Evolutionary conservation across 257 asterid genomes (phyloP).

Genomic region (Cynanchum wilfordii): DNA sequence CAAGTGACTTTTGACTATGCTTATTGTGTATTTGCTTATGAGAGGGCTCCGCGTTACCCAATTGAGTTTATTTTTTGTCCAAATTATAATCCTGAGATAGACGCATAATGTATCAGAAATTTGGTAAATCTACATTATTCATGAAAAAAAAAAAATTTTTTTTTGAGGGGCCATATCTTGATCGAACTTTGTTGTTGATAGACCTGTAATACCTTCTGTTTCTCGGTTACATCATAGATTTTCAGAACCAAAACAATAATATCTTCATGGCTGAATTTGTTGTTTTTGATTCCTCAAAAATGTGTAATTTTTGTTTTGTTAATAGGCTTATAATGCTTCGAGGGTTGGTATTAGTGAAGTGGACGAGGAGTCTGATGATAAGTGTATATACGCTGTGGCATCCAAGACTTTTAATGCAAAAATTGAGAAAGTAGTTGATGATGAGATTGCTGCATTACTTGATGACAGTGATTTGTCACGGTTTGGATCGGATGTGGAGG

Average conservation of each 20-base stretch:
- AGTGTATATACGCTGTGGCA: slow-evolving; percentile 46
- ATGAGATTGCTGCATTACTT: slow-evolving; percentile 74
- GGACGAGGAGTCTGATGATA: slow-evolving; percentile 45
- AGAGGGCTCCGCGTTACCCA: background rate
- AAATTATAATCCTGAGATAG: background rate
- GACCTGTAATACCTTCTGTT: slow-evolving; percentile 71
- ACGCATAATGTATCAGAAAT: background rate
- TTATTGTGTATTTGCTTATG: background rate
- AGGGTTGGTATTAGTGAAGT: slow-evolving; percentile 48
- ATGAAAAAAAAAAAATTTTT: no score
- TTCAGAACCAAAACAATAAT: background rate
- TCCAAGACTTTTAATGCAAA: slow-evolving; percentile 49
- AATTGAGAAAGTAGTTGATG: slow-evolving; percentile 67
- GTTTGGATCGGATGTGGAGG: slow-evolving; percentile 76
- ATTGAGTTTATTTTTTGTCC: background rate
- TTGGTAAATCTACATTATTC: background rate
- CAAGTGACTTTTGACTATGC: background rate
- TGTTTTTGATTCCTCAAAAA: background rate
- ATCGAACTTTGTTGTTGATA: slow-evolving; percentile 24
- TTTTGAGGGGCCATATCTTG: background rate
- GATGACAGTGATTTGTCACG: slow-evolving; percentile 54
- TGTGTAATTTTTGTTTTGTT: slow-evolving; percentile 3
- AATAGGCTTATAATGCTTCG: slow-evolving; percentile 89
- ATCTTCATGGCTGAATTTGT: background rate
- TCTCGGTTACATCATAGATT: background rate